These are phyloP conservation scores for Clonostachys rosea DNA, from an alignment of 2,329 filamentous ascomycete species.

Conservation along the genomic window DNA sequence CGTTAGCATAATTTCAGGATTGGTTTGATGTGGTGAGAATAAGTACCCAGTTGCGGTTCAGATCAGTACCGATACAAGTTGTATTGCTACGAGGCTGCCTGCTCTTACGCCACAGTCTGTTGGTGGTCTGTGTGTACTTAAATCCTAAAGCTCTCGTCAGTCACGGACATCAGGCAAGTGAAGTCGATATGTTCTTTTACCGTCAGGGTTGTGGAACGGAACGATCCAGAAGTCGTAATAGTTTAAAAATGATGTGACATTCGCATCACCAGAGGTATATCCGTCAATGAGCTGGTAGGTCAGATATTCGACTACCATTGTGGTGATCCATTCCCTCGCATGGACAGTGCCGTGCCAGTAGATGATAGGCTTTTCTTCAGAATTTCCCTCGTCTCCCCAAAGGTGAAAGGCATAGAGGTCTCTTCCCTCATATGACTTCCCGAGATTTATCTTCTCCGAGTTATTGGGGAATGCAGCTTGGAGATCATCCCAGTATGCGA, in stretches of 20 bases:
- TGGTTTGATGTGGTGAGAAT: neutral
- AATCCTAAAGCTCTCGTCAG: constrained; percentile 28
- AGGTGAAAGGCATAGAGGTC: constrained; percentile 55
- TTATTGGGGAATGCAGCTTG: constrained; percentile 35
- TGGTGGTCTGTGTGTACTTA: constrained; percentile 41
- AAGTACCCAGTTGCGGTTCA: constrained; percentile 47
- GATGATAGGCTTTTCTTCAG: constrained; percentile 36
- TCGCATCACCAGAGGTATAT: constrained; percentile 26
- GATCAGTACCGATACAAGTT: constrained; percentile 43
- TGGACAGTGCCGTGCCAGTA: constrained; percentile 48
- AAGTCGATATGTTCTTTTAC: constrained; percentile 14
- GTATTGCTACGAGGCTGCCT: constrained; percentile 30
- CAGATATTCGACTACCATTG: constrained; percentile 44
- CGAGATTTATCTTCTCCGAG: constrained; percentile 38
- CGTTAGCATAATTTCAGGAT: neutral
- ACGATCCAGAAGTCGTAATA: constrained; percentile 56
- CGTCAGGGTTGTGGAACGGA: constrained; percentile 48
- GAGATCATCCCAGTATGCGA: constrained; percentile 40
- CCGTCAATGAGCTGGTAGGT: constrained; percentile 37
- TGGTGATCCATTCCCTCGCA: constrained; percentile 50
- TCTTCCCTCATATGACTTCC: constrained; percentile 36
- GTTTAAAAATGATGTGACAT: constrained; percentile 39
- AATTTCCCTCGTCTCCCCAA: constrained; percentile 32
- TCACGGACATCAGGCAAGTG: neutral
- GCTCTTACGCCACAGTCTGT: constrained; percentile 51